These are phyloP conservation scores for Cyphellophora europaea DNA, from an alignment of 2,329 filamentous ascomycete genomes.

Conservation along the genomic window DNA sequence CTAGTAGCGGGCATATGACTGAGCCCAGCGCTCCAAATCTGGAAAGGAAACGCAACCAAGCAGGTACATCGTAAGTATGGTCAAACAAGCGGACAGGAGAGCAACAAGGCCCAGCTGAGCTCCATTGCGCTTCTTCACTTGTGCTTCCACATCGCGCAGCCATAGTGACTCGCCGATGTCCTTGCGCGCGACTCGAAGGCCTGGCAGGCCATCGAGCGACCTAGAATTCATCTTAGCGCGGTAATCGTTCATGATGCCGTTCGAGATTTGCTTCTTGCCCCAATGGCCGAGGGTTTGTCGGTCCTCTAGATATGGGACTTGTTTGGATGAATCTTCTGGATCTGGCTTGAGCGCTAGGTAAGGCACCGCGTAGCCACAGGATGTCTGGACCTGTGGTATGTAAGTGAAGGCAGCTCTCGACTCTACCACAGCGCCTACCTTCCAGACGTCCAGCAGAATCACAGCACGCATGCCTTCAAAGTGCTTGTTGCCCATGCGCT, in stretches of 20 bases:
- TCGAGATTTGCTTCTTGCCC: slow-evolving; percentile 39
- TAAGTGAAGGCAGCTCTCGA: not conserved
- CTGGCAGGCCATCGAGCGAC: slow-evolving; percentile 51
- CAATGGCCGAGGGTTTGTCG: slow-evolving; percentile 48
- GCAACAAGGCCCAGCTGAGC: not conserved
- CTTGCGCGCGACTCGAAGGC: slow-evolving; percentile 43
- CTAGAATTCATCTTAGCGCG: slow-evolving; percentile 44
- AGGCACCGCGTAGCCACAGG: slow-evolving; percentile 57
- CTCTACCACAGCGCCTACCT: slow-evolving; percentile 27
- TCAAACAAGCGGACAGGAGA: no score
- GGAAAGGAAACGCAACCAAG: no score
- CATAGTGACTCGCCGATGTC: slow-evolving; percentile 40
- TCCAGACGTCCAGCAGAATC: slow-evolving; percentile 51
- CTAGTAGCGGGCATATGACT: no score
- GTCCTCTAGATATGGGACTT: slow-evolving; percentile 35
- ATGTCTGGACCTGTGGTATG: slow-evolving; percentile 45
- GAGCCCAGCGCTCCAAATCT: no score
- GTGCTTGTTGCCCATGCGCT: slow-evolving; percentile 34
- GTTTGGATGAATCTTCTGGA: slow-evolving; percentile 13
- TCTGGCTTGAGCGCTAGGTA: slow-evolving; percentile 35
- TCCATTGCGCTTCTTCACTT: slow-evolving; percentile 2
- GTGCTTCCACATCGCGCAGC: slow-evolving; percentile 27
- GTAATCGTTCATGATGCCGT: slow-evolving; percentile 43
- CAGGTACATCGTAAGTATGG: no score
- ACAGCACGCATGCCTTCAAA: slow-evolving; percentile 47